Percentiles rank a stretch among this genome's conserved stretches.
Evolutionary conservation across 2,329 filamentous ascomycete species (phyloP).

Genomic region (Thelonectria discophora): DNA sequence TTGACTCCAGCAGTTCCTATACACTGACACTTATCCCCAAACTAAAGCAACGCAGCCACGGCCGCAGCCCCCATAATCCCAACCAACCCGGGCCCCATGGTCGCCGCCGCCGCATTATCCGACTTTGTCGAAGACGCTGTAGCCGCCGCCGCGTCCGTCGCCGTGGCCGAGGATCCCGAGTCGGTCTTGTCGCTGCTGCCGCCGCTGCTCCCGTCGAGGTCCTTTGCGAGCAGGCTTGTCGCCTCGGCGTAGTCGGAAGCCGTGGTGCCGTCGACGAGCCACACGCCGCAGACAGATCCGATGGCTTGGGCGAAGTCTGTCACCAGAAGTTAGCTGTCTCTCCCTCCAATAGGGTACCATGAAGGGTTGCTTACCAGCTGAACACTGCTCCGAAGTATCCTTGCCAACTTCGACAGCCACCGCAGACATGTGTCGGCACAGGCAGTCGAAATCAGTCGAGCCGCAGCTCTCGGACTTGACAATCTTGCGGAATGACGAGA

Average conservation of each 20-base stretch:
- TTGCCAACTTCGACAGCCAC: not conserved
- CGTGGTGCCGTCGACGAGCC: not conserved
- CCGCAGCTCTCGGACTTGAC: constrained; percentile 9
- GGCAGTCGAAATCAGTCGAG: not conserved
- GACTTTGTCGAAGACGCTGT: not conserved
- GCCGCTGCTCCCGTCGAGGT: not conserved
- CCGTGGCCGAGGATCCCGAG: not conserved
- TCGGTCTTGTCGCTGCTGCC: not conserved
- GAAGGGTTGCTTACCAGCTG: constrained; percentile 5
- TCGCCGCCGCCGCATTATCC: not conserved
- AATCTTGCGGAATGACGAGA: constrained; percentile 1
- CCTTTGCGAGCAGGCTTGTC: constrained; percentile 1
- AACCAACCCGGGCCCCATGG: not conserved
- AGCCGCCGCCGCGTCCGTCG: not conserved
- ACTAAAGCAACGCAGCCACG: constrained; percentile 1
- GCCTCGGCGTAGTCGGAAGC: not conserved
- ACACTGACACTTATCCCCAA: not conserved
- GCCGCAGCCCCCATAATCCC: constrained; percentile 4
- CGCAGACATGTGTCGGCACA: constrained; percentile 3
- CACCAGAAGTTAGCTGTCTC: not conserved
- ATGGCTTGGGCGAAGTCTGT: constrained; percentile 8
- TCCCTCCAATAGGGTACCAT: no score
- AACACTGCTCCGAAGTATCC: not conserved
- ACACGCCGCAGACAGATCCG: constrained; percentile 6
- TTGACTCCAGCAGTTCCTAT: no score